Evolutionary conservation across 352 stramenopile genomes (phyloP), one percentile per base, ranked within the genome.

Genomic region (Pythium graminicola): DNA sequence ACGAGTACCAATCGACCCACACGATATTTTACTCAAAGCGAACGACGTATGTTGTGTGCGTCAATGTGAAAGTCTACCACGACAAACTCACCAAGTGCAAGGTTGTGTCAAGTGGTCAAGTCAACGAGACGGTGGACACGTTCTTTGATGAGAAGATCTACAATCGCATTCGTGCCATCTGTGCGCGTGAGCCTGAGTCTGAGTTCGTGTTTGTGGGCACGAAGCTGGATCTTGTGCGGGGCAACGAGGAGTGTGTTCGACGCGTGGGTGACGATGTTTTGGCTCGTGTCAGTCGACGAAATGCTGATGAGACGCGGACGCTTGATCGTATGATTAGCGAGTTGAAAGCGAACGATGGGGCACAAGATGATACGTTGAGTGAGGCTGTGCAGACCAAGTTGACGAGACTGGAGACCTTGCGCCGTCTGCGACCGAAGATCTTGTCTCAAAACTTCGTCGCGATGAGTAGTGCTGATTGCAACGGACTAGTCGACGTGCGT

Each of bases 171-270:
- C 28, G 40, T 1, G 29, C 20, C 9, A 52, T 62, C 24, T 56
- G 46, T 20, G 54, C 54, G 0, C 54, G 33, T 6, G 20, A 52
- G 2, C 45, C 45, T 4, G 26, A 20, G 16, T 44, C 54, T 11
- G 41, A 62, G 22, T 62, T 62, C 11, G 39, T 56, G 14, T 50
- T 62, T 23, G 38, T 62, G 4, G 54, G 46, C 4, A 62, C 54
- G 4, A 62, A 62, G 40, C 3, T 23, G 1, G 32, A 48, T 35
- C 6, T 38, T 13, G 23, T 47, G 1, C 14, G 20, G 6, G 31
- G 45, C 19, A 16, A 35, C 6, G 3, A 28, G 22, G 31, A 33
- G 16, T 41, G 24, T 17, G 19, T 7, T 23, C 13, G 33, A 9
- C 20, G 22, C 17, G 23, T 27, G 5, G 46, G 20, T 8, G 20